These are phyloP conservation scores for Wilcoxina mikolae DNA, from an alignment of 495 filamentous ascomycete genomes.

Conservation along the genomic window DNA sequence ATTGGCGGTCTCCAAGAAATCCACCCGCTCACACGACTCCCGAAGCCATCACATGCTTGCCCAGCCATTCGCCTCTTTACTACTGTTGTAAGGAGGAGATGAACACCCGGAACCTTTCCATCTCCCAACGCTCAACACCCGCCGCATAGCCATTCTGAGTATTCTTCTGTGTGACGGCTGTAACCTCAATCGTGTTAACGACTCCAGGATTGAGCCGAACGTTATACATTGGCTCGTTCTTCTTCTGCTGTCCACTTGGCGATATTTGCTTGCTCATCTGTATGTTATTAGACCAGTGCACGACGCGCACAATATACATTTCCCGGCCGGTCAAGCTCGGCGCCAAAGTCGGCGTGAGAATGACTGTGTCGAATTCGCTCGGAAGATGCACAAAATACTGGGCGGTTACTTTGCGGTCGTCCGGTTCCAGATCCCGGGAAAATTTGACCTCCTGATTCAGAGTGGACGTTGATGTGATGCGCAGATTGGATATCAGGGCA, in stretches of 20 bases:
- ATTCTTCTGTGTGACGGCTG: slow-evolving; percentile 35
- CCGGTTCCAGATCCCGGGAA: slow-evolving; percentile 30
- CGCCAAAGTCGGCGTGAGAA: slow-evolving; percentile 21
- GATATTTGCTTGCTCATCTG: background rate
- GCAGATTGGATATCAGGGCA: slow-evolving; percentile 51
- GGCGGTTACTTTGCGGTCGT: slow-evolving; percentile 18
- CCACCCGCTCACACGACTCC: too few relatives aligned
- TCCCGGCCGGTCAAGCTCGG: slow-evolving; percentile 7
- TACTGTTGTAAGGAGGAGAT: background rate
- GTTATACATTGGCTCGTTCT: background rate
- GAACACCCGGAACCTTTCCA: slow-evolving; percentile 51
- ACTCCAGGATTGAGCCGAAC: slow-evolving; percentile 41
- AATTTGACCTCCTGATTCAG: slow-evolving; percentile 36
- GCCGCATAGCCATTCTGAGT: background rate
- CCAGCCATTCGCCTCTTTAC: too few relatives aligned
- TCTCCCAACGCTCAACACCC: slow-evolving; percentile 39
- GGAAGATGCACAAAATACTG: slow-evolving; percentile 24
- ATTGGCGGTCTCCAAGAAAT: too few relatives aligned
- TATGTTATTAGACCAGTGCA: background rate
- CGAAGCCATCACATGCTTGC: too few relatives aligned
- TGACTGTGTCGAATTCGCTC: slow-evolving; percentile 15
- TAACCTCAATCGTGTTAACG: slow-evolving; percentile 50
- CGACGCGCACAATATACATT: background rate
- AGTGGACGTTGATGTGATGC: slow-evolving; percentile 49
- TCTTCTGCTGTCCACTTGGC: background rate